phyloP scores from a whole-genome alignment of 2,329 filamentous ascomycete species.

The Microdochium trichocladiopsis region DNA sequence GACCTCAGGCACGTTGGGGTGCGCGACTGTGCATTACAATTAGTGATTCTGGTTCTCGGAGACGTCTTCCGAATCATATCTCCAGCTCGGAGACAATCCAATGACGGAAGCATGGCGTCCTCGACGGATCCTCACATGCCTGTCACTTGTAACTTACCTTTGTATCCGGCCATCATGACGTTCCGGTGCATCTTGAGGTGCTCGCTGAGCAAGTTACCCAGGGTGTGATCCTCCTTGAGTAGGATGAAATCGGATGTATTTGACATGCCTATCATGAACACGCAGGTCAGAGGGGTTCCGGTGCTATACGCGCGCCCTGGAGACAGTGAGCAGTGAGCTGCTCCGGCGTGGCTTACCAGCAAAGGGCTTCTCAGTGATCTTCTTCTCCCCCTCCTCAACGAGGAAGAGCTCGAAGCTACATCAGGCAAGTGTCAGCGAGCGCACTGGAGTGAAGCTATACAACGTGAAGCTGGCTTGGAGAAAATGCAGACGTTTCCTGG shows the following conservation, averaged over 20 bases:
- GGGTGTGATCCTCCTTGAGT: constrained; percentile 94
- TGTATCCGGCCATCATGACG: constrained; percentile 89
- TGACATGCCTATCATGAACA: constrained; percentile 60
- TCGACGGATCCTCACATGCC: no score
- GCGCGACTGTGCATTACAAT: constrained; percentile 33
- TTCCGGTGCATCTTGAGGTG: constrained; percentile 79
- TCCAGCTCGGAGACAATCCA: no score
- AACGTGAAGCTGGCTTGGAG: not conserved
- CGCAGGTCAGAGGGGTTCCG: constrained; percentile 1
- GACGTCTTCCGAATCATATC: no score
- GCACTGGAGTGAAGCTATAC: not conserved
- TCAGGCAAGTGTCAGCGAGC: constrained; percentile 10
- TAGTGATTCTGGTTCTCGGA: no score
- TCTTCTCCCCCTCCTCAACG: constrained; percentile 75
- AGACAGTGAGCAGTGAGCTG: no score
- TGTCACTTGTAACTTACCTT: constrained; percentile 62
- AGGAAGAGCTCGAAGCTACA: constrained; percentile 88
- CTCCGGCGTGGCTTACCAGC: constrained; percentile 59
- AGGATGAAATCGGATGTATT: constrained; percentile 94
- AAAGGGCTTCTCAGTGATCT: constrained; percentile 81
- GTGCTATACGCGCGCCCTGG: not conserved
- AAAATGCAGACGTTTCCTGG: constrained; percentile 19
- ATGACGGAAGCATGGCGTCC: no score
- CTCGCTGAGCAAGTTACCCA: constrained; percentile 82
- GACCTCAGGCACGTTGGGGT: constrained; percentile 55